Evolutionary conservation across 2,329 filamentous ascomycete genomes (phyloP).

Genomic region (Colletotrichum kahawae): DNA sequence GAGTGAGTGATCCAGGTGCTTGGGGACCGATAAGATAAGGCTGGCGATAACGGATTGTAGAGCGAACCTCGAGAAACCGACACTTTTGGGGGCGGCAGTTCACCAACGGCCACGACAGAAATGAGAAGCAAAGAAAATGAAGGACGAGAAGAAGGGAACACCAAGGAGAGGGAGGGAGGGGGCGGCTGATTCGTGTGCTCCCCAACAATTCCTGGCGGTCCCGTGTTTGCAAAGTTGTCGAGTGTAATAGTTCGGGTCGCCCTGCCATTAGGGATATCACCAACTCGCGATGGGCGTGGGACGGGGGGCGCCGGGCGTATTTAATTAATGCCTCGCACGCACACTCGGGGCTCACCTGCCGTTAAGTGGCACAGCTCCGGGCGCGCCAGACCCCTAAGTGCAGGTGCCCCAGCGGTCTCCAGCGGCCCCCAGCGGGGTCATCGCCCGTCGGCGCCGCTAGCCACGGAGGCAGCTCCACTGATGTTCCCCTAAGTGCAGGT

Average conservation of each 20-base stretch:
- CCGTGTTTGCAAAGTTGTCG: not conserved
- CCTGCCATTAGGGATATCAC: constrained; percentile 22
- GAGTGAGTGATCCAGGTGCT: not conserved
- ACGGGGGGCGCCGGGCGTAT: not conserved
- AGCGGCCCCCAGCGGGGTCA: constrained; percentile 1
- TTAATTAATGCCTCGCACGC: constrained; percentile 18
- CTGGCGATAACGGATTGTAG: not conserved
- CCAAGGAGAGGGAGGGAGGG: not conserved
- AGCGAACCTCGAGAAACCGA: constrained; percentile 4
- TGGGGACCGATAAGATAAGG: not conserved
- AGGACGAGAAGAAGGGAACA: not conserved
- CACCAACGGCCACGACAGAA: not conserved
- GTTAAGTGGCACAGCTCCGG: constrained; percentile 21
- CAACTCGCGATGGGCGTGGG: constrained; percentile 2
- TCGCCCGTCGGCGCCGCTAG: not conserved
- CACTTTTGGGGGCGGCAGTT: not conserved
- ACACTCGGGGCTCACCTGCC: constrained; percentile 1
- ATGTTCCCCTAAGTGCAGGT: constrained; percentile 23
- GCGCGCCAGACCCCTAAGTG: constrained; percentile 24
- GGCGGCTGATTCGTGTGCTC: not conserved
- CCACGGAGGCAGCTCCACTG: not conserved
- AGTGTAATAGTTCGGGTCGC: constrained; percentile 12
- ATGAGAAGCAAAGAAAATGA: not conserved
- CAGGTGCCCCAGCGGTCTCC: constrained; percentile 18
- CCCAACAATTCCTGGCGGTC: not conserved